phyloP scores from a whole-genome alignment of 306 rosid genomes.

The Glycine tomentella region DNA sequence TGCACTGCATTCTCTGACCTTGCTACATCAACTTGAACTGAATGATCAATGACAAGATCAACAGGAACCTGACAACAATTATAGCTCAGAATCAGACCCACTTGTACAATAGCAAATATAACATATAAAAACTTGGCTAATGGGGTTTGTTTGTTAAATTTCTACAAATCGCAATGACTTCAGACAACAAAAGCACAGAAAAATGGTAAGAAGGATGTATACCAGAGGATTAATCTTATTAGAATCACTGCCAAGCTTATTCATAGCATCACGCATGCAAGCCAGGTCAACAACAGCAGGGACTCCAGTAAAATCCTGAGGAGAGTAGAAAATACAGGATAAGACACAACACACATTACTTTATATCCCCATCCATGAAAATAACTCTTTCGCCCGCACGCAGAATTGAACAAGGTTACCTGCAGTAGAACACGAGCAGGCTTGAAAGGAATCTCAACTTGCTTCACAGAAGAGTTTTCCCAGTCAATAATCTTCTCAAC shows the following conservation, averaged over 20 bases:
- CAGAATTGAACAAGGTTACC: slow-evolving; percentile 56
- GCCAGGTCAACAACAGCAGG: slow-evolving; percentile 99
- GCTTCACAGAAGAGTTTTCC: slow-evolving; percentile 80
- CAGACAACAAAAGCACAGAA: not conserved
- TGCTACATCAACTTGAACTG: slow-evolving; percentile 97
- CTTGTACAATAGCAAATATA: slow-evolving; percentile 41
- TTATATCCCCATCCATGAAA: not conserved
- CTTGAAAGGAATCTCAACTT: slow-evolving; percentile 98
- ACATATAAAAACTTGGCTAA: not conserved
- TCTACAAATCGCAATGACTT: slow-evolving; percentile 12
- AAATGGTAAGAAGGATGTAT: slow-evolving; percentile 42
- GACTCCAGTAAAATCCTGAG: slow-evolving; percentile 97
- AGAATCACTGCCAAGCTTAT: slow-evolving; percentile 93
- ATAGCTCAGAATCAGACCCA: slow-evolving; percentile 24
- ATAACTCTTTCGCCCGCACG: not conserved
- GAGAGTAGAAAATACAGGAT: slow-evolving; percentile 18
- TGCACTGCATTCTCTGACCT: slow-evolving; percentile 96
- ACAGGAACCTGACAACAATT: slow-evolving; percentile 82
- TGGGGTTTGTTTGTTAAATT: not conserved
- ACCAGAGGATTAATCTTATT: slow-evolving; percentile 96
- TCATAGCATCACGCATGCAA: slow-evolving; percentile 99
- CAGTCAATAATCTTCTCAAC: slow-evolving; percentile 97
- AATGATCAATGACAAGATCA: slow-evolving; percentile 97
- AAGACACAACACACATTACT: slow-evolving; percentile 13
- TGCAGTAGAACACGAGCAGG: slow-evolving; percentile 99